Conservation (phyloP, 495 filamentous ascomycete species). For the Penicillium samsonianum region DNA sequence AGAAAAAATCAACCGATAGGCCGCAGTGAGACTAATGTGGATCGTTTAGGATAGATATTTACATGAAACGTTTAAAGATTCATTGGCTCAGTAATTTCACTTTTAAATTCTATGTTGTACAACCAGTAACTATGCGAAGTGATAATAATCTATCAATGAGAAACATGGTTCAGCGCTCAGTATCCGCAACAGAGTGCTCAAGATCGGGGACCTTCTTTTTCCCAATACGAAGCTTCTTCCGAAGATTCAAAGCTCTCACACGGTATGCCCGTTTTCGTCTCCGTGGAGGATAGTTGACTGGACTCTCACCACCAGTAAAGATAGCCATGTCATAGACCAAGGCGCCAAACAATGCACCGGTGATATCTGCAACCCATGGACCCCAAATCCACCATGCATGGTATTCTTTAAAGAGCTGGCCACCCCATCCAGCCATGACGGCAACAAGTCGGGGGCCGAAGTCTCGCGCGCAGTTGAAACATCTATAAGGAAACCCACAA, state of each 20-base stretch:
- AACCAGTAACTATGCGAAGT: not conserved
- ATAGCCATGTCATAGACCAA: slow-evolving; percentile 26
- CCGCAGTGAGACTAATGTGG: too few relatives aligned
- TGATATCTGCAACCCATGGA: slow-evolving; percentile 27
- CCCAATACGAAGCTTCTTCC: not conserved
- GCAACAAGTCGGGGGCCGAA: slow-evolving; percentile 29
- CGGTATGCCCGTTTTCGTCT: slow-evolving; percentile 15
- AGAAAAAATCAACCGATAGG: too few relatives aligned
- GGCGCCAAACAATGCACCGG: slow-evolving; percentile 19
- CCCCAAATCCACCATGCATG: slow-evolving; percentile 32
- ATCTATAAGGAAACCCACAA: slow-evolving; percentile 9
- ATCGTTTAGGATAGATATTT: too few relatives aligned
- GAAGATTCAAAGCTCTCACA: not conserved
- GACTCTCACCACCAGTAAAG: slow-evolving; percentile 29
- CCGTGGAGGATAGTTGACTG: slow-evolving; percentile 24
- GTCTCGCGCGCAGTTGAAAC: slow-evolving; percentile 26
- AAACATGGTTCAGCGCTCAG: not conserved
- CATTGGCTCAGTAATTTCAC: not conserved
- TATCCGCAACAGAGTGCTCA: not conserved
- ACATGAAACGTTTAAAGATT: not conserved
- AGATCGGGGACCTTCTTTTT: not conserved
- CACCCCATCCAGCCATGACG: slow-evolving; percentile 29
- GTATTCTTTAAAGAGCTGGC: slow-evolving; percentile 10
- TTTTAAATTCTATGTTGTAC: not conserved
- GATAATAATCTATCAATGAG: not conserved